Base-by-base conservation (phyloP, 257 asterid genomes). In the Primulina tabacum region DNA sequence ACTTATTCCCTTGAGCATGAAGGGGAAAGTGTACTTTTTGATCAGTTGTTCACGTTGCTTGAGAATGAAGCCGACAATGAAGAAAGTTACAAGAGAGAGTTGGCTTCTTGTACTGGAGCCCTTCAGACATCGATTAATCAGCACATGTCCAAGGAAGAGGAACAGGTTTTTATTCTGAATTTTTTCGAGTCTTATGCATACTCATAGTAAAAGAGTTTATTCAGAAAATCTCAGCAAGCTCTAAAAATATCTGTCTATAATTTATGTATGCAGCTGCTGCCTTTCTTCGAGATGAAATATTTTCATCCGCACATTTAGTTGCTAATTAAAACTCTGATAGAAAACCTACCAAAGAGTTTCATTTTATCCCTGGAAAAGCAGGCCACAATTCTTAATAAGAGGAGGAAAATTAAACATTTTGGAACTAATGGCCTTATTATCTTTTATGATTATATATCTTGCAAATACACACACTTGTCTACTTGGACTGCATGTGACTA, bases 101-200 rank as follows among this genome's bases (percentile, higher is more conserved):
- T 93, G 82, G 98, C 98, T 35, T 90, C 96, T 71, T 90, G 98
- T 81, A 88, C 97, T 0, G 95, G 98, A 68, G 97, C 98, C 17
- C 92, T 93, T 65, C 90, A 86, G 78, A 93, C 98, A 62, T 93
- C 98, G 65, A 90, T 93, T 79, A 83, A 90, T 85, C 98, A 93
- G 86, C 98, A 93, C 89, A 93, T 93, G 98, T 90, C 97, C 73
- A 93, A 93, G 86, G 98, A 93, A 84, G 98, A 93, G 86, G 98
- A 93, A 76, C 98, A 93, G 98, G 98, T 92, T 65, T 38, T 55
- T 20, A 6, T 70, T 57, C 74, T 65, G 67, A 50, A 50, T 33
- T 43, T 64, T 57, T 64, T 68, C 43, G 34, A 21, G 76, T 34
- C 55, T 47, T 47, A 4, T 5, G 18, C n/a, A 64, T 69, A 74